Conservation (phyloP, 495 filamentous ascomycete genomes). For the Pseudevernia furfuracea region DNA sequence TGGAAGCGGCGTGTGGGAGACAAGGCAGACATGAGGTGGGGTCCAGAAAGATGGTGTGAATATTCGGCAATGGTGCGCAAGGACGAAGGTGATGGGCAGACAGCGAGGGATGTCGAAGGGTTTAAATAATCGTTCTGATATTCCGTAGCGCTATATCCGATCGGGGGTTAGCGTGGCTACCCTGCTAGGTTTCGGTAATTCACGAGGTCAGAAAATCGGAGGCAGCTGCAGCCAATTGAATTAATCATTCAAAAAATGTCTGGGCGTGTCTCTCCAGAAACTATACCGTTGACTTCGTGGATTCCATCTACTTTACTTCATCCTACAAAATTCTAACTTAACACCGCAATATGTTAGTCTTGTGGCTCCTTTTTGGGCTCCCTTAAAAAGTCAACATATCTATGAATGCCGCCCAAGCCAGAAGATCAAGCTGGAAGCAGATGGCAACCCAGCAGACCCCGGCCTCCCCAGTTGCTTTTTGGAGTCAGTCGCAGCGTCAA, state of each 20-base stretch:
- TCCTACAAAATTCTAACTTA: background rate
- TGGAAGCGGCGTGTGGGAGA: background rate
- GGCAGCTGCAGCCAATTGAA: no score
- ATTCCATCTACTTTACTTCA: no score
- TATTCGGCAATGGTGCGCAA: background rate
- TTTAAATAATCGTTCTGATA: no score
- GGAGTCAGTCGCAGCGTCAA: slow-evolving; percentile 65
- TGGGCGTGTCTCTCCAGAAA: no score
- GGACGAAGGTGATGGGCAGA: background rate
- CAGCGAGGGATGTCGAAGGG: background rate
- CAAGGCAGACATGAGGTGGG: background rate
- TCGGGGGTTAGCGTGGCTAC: no score
- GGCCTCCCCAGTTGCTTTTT: slow-evolving; percentile 74
- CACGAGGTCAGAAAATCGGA: no score
- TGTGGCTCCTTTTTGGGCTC: background rate
- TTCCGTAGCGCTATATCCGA: no score
- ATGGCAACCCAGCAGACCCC: slow-evolving; percentile 83
- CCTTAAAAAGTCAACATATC: background rate
- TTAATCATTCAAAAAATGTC: no score
- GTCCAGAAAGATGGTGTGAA: background rate
- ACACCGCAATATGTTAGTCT: background rate
- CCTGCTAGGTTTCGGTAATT: no score
- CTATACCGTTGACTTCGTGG: no score
- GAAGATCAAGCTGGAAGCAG: slow-evolving; percentile 56
- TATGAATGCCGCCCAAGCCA: background rate